A percentile compares a stretch with the other conserved stretches of the same genome.
phyloP scores from a whole-genome alignment of 2,329 filamentous ascomycete genomes.

The Ophiostoma sp. region DNA sequence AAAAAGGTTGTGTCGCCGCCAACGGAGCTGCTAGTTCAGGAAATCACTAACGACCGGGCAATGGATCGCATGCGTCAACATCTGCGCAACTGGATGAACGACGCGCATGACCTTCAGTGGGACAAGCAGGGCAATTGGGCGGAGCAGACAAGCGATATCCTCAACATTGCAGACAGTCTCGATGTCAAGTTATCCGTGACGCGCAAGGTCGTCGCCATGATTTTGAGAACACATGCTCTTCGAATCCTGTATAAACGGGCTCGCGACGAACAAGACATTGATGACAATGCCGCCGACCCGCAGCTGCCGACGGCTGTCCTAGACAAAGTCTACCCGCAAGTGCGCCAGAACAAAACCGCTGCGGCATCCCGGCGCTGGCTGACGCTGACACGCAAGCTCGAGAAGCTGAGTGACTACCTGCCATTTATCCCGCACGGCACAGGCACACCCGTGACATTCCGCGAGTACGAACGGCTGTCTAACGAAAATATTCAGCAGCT shows the following conservation, averaged over 20 bases:
- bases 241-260: not conserved
- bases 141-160: not conserved
- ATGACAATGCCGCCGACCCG: not conserved
- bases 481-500: conserved; percentile 4
- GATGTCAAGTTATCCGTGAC: not conserved
- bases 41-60: not conserved
- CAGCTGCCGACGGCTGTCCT: not conserved
- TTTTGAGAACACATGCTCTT: not conserved
- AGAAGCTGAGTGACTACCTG: conserved; percentile 1
- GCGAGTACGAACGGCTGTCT: not conserved
- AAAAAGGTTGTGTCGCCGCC: not conserved
- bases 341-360: not conserved
- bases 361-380: conserved; percentile 2
- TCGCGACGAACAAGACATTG: not conserved
- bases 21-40: not conserved
- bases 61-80: not conserved
- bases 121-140: not conserved
- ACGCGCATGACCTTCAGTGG: conserved; percentile 3
- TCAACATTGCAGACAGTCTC: not conserved
- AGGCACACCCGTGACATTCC: not conserved
- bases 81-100: conserved; percentile 8
- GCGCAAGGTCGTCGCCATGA: conserved; percentile 7
- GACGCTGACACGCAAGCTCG: conserved; percentile 3
- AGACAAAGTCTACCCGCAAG: not conserved
- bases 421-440: conserved; percentile 4